Evolutionary conservation across 768 basidiomycete genomes (phyloP).

Genomic region (Suillus decipiens): DNA sequence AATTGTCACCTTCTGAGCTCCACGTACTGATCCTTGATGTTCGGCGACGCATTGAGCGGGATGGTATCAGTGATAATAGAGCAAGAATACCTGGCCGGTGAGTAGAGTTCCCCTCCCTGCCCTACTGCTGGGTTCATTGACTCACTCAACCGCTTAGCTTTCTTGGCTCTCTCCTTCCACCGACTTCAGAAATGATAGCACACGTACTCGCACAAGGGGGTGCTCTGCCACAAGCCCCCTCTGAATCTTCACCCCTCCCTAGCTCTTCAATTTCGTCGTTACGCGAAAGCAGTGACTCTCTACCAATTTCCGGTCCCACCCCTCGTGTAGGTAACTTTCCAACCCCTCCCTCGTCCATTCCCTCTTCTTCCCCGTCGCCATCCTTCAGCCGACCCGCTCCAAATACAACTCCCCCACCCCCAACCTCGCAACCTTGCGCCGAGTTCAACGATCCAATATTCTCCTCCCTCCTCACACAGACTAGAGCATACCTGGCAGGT

Average conservation of each 20-base stretch:
- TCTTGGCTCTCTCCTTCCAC: slow-evolving; percentile 71
- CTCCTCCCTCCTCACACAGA: slow-evolving; percentile 65
- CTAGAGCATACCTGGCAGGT: slow-evolving; percentile 59
- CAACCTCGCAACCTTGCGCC: background rate
- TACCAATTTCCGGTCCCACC: slow-evolving; percentile 15
- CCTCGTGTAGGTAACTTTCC: slow-evolving; percentile 21
- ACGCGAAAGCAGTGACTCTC: slow-evolving; percentile 6
- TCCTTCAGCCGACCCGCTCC: slow-evolving; percentile 28
- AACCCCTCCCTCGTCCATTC: slow-evolving; percentile 20
- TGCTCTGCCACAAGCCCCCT: slow-evolving; percentile 19
- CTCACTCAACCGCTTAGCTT: slow-evolving; percentile 39
- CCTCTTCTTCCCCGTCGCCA: slow-evolving; percentile 30
- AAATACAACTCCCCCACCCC: background rate
- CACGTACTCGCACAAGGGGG: slow-evolving; percentile 73
- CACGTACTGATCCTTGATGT: slow-evolving; percentile 71
- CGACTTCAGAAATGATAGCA: slow-evolving; percentile 68
- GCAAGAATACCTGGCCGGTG: slow-evolving; percentile 1
- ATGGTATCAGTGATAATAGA: slow-evolving; percentile 40
- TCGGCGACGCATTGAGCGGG: slow-evolving; percentile 73
- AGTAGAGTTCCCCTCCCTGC: background rate
- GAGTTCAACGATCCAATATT: slow-evolving; percentile 44
- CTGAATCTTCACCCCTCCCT: background rate
- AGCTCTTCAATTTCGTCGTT: slow-evolving; percentile 1
- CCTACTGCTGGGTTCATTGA: too few species aligned
- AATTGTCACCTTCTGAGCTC: slow-evolving; percentile 69